These are phyloP conservation scores for Phytopythium cucurbitacearum DNA, from an alignment of 352 stramenopile genomes.

Conservation along the genomic window DNA sequence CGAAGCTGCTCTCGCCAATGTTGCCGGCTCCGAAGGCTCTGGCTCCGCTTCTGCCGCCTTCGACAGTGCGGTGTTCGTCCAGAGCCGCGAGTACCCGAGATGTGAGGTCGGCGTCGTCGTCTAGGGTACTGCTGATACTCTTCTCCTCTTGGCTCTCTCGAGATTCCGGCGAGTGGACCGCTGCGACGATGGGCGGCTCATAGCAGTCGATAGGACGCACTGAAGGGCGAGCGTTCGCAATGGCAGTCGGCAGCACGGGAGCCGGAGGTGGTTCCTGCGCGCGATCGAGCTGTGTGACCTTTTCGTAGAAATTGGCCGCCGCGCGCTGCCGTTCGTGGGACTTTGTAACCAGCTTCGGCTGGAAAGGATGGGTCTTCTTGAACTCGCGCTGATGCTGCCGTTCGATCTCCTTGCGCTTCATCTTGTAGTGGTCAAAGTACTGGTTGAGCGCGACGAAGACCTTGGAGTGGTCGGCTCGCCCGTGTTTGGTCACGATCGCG, in stretches of 20 bases:
- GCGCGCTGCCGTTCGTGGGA: conserved; percentile 29
- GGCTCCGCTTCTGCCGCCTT: too few relatives aligned
- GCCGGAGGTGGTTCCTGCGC: conserved; percentile 4
- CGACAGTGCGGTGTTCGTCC: conserved; percentile 15
- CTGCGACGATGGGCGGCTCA: neutral
- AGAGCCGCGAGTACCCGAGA: conserved; percentile 51
- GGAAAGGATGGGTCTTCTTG: conserved; percentile 53
- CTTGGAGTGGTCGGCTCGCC: conserved; percentile 43
- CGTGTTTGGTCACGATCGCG: conserved; percentile 55
- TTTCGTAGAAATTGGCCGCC: conserved; percentile 48
- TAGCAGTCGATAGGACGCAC: conserved; percentile 55
- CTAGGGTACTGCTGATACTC: conserved; percentile 9
- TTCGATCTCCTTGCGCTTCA: conserved; percentile 40
- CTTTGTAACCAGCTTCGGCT: conserved; percentile 51
- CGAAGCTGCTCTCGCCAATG: conserved; percentile 6
- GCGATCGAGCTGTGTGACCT: conserved; percentile 24
- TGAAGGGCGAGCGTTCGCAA: conserved; percentile 47
- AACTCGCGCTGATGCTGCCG: conserved; percentile 63
- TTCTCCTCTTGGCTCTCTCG: neutral
- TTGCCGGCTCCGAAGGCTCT: conserved; percentile 9
- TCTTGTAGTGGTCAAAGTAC: conserved; percentile 69
- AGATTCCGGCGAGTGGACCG: neutral
- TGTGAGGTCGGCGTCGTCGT: conserved; percentile 56
- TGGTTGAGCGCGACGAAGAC: conserved; percentile 70
- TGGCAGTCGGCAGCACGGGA: conserved; percentile 36